Evolutionary conservation across 495 filamentous ascomycete species (phyloP).

Genomic region (Tuber microsphaerosporum): DNA sequence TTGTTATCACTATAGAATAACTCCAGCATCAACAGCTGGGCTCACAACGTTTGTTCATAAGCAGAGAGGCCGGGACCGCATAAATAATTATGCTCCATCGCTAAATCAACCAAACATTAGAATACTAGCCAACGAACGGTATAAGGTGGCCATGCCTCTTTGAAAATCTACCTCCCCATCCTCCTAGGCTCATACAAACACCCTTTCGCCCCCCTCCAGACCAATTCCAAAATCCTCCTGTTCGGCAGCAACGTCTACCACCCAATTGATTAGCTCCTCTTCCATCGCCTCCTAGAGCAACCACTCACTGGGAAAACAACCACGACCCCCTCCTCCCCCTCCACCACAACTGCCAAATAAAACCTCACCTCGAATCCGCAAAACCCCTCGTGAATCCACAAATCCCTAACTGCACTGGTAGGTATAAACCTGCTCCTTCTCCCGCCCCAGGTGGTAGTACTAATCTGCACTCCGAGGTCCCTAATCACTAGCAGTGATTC

Average conservation of each 20-base stretch:
- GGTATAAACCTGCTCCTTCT: conserved; percentile 84
- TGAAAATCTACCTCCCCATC: background rate
- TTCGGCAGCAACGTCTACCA: conserved; percentile 33
- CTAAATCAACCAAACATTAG: background rate
- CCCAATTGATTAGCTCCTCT: conserved; percentile 57
- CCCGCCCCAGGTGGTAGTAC: conserved; percentile 46
- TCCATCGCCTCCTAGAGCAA: conserved; percentile 85
- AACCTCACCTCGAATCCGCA: conserved; percentile 84
- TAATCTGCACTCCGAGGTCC: conserved; percentile 85
- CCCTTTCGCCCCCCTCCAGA: conserved; percentile 33
- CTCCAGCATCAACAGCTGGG: background rate
- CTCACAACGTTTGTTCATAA: background rate
- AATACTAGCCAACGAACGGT: background rate
- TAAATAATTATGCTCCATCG: background rate
- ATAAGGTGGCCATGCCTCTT: background rate
- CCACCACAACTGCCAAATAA: conserved; percentile 83
- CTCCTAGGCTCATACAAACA: conserved; percentile 30
- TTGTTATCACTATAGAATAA: background rate
- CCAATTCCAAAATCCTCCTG: conserved; percentile 29
- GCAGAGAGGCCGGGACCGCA: background rate
- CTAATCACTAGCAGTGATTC: conserved; percentile 84
- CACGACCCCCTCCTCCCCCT: conserved; percentile 78
- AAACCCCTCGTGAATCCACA: conserved; percentile 93
- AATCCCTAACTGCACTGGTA: conserved; percentile 80
- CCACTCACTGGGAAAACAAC: conserved; percentile 81